phyloP scores from a whole-genome alignment of 1,284 basidiomycete species.

The Moesziomyces parantarcticus region DNA sequence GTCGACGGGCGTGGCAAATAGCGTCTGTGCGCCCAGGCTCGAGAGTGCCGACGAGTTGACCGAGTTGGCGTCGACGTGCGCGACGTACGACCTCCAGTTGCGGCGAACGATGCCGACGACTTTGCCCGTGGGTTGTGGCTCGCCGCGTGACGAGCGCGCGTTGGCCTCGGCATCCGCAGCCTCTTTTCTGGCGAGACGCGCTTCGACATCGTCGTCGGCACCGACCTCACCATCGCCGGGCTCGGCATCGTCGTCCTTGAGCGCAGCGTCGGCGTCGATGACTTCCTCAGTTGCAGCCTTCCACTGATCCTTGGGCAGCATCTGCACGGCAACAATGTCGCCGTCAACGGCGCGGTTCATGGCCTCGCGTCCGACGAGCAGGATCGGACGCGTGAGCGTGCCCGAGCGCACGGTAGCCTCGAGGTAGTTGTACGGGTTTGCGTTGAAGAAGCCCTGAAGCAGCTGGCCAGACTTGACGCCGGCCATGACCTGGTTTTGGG shows the following conservation, averaged over 20 bases:
- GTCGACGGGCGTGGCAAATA: constrained; percentile 94
- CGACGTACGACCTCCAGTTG: constrained; percentile 92
- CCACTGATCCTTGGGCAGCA: constrained; percentile 91
- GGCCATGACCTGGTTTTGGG: constrained; percentile 78
- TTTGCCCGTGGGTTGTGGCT: constrained; percentile 87
- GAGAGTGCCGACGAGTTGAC: constrained; percentile 78
- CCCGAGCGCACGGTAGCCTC: constrained; percentile 84
- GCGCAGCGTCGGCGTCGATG: constrained; percentile 80
- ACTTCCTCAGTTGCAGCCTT: constrained; percentile 92
- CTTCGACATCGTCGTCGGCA: constrained; percentile 70
- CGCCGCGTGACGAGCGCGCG: constrained; percentile 70
- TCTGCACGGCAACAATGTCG: constrained; percentile 89
- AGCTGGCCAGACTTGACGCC: constrained; percentile 87
- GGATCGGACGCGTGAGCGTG: constrained; percentile 79
- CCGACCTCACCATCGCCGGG: constrained; percentile 63
- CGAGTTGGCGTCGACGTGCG: constrained; percentile 91
- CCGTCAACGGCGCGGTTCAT: constrained; percentile 97
- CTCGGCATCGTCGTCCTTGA: constrained; percentile 87
- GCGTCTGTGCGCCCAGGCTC: constrained; percentile 86
- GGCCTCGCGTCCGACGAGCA: constrained; percentile 87
- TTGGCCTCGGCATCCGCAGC: constrained; percentile 66
- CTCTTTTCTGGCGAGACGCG: constrained; percentile 43
- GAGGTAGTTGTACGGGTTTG: constrained; percentile 94
- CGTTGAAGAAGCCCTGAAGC: constrained; percentile 93
- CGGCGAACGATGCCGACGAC: constrained; percentile 92